Evolutionary conservation across 345 rosid genomes (phyloP).

Genomic region (Gynandropsis gynandra): DNA sequence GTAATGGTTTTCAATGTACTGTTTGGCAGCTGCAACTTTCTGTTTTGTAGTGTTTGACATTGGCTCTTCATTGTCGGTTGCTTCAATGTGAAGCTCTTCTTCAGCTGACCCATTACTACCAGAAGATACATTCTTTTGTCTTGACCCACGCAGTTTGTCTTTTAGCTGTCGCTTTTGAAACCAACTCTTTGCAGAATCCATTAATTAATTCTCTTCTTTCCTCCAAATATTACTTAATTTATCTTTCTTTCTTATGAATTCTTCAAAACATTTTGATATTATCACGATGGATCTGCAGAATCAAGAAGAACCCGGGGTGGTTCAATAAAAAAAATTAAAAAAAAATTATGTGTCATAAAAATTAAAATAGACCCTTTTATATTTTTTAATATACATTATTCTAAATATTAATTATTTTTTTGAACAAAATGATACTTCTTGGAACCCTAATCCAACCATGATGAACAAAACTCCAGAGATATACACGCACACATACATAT

Average conservation of each 20-base stretch:
- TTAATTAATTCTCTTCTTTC: conserved; percentile 18
- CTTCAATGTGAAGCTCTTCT: conserved; percentile 14
- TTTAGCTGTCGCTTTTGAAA: conserved; percentile 52
- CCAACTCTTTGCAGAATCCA: conserved; percentile 88
- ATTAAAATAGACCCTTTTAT: too few relatives aligned
- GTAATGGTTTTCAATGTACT: conserved; percentile 82
- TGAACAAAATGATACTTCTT: too few relatives aligned
- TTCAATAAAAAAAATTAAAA: too few relatives aligned
- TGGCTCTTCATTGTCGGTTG: conserved; percentile 37
- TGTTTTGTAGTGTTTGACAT: conserved; percentile 57
- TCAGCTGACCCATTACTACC: conserved; percentile 25
- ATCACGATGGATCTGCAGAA: too few relatives aligned
- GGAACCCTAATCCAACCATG: too few relatives aligned
- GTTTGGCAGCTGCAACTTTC: conserved; percentile 77
- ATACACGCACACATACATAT: neutral
- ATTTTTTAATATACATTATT: too few relatives aligned
- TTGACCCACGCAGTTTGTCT: conserved; percentile 36
- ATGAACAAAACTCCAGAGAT: too few relatives aligned
- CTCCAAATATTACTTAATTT: neutral
- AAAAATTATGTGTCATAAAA: too few relatives aligned
- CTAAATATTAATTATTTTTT: too few relatives aligned
- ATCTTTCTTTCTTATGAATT: neutral
- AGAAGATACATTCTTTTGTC: conserved; percentile 34
- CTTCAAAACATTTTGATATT: neutral
- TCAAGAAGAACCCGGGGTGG: too few relatives aligned